phyloP scores from a whole-genome alignment of 2,329 filamentous ascomycete genomes.

The Knoxdaviesia proteae region DNA sequence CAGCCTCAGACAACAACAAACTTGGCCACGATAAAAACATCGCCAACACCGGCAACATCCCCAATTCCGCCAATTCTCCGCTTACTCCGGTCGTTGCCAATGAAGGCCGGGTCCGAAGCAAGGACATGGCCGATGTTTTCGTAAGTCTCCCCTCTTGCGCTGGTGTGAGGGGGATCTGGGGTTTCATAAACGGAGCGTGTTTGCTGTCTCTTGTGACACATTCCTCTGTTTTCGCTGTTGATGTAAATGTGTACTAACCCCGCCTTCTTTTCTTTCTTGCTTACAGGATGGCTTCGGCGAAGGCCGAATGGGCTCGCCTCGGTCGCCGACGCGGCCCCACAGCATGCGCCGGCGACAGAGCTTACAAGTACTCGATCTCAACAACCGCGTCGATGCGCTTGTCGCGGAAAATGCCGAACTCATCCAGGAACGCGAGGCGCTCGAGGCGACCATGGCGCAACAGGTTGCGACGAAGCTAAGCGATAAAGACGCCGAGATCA shows the following conservation, averaged over 20 bases:
- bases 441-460: slow-evolving; percentile 45
- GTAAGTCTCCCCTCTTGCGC: slow-evolving; percentile 36
- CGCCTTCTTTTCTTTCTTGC: neutral
- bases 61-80: too few relatives aligned
- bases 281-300: slow-evolving; percentile 81
- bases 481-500: slow-evolving; percentile 75
- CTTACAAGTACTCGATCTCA: slow-evolving; percentile 89
- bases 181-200: neutral
- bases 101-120: slow-evolving; percentile 66
- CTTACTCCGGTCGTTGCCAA: slow-evolving; percentile 36
- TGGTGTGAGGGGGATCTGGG: neutral
- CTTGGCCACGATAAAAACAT: too few relatives aligned
- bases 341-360: slow-evolving; percentile 94
- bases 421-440: slow-evolving; percentile 46
- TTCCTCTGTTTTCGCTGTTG: slow-evolving; percentile 1
- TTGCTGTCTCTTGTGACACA: neutral
- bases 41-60: too few relatives aligned
- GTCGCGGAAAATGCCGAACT: slow-evolving; percentile 68
- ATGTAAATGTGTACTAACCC: neutral
- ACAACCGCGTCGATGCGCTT: slow-evolving; percentile 66
- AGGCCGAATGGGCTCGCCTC: slow-evolving; percentile 65
- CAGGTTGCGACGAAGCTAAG: slow-evolving; percentile 49
- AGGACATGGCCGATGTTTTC: slow-evolving; percentile 83
- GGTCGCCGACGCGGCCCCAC: slow-evolving; percentile 80
- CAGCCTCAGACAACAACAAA: too few relatives aligned